Evolutionary conservation across 2,329 filamentous ascomycete genomes (phyloP), one percentile per base, ranked within the genome.

Genomic region (Huntiella decipiens): DNA sequence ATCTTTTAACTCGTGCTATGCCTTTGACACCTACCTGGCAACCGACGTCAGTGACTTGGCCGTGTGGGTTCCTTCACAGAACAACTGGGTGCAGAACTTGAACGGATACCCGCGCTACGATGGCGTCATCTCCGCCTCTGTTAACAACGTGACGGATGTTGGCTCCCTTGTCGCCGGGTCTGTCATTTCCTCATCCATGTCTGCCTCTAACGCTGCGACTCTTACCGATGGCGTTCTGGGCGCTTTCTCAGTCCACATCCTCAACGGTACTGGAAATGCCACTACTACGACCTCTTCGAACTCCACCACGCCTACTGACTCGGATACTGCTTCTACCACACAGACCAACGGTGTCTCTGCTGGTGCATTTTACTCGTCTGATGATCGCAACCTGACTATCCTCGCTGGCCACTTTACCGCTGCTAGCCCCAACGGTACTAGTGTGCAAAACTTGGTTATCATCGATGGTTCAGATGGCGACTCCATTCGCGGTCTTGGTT

Each of bases 21-120:
- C 70, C 0, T 88, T 85, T 54, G 74, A 66, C 33, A 66, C 67
- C 52, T 78, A 78, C 52, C 60, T 68, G 5, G 71, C 75, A 7
- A 68, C 78, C 22, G 55, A 70, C 6, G 81, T 77, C 1, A 62
- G 74, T 43, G 86, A 87, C 2, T 85, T 98, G 55, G 88, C 85
- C 11, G 68, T 96, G 34, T 98, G 91, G 91, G 79, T 96, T 5
- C 83, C 83, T 3, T 92, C 86, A 3, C 68, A 72, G 51, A 71
- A 69, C 48, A 91, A 91, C 57, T 98, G 91, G 91, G 67, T 98
- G 12, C 76, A 85, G 56, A 91, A 92, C 53, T 63, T 95, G 13
- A 61, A 76, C 33, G 65, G 74, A 5, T 63, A 72, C 5, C 76
- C 82, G 46, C 67, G 73, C 5, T 72, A 92, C 54, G 69, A 70